Base-by-base conservation (phyloP, 1,284 basidiomycete genomes). In the Neonothopanus nambi region DNA sequence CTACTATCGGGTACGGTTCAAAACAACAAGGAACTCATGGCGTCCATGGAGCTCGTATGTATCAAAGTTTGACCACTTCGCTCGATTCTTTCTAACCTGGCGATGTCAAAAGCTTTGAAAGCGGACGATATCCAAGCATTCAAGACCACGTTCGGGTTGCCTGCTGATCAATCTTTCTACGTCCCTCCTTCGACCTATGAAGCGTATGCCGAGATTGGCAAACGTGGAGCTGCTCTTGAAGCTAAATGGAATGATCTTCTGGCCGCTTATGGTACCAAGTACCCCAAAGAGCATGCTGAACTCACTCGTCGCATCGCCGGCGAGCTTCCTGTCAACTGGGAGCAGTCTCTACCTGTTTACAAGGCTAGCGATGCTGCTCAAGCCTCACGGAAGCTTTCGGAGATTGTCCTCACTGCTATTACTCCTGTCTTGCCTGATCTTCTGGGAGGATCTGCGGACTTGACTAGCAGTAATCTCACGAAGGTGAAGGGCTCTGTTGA, bases 1-100 rank as follows among this genome's bases (percentile, higher is more conserved):
- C 95, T 57, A 96, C 90, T 57, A 98, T 98, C 61, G 95, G 95
- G 51, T 98, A 82, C 69, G 95, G 95, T 57, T 97, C 95, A 44
- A 90, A 91, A 77, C 83, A 85, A 67, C 89, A 94, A 74, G 95
- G 95, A 62, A 92, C 91, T 17, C 93, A 96, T 66, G 91, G 91
- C 63, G 92, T 97, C 59, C 95, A 98, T 73, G 95, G 95, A 63
- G 66, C 90, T 67, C 91, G 90, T 91, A 65, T 65, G 89, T 76
- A 48, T 41, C 51, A 9, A 33, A 7, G 15, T 13, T 15, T 15
- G 18, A 33, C 48, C 52, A n/a, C n/a, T n/a, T n/a, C n/a, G 24
- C 13, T 48, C n/a, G 11, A 28, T 44, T 9, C 42, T 23, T 18
- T 52, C 40, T 24, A 51, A 46, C 48, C 42, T 57, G 38, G 44